Evolutionary conservation across 176 grass and related monocot genomes (phyloP).

Genomic region (Eleusine indica): DNA sequence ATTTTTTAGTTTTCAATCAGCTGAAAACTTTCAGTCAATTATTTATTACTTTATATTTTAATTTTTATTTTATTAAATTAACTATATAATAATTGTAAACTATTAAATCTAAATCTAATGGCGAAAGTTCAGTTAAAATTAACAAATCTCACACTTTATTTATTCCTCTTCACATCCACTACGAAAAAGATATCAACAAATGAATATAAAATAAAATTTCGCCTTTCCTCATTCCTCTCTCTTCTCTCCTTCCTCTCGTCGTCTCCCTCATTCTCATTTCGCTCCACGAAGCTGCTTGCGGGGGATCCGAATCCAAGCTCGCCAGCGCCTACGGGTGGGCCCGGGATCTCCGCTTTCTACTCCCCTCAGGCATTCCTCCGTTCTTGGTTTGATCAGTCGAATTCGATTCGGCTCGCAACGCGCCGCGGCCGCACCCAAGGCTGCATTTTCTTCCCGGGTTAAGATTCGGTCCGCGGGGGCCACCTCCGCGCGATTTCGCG

Average conservation of each 20-base stretch:
- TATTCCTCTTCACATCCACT: constrained; percentile 34
- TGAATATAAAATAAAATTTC: not conserved
- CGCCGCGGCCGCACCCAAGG: constrained; percentile 6
- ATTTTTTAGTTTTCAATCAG: no score
- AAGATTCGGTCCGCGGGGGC: constrained; percentile 38
- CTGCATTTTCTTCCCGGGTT: constrained; percentile 13
- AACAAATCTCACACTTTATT: not conserved
- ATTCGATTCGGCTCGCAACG: constrained; percentile 20
- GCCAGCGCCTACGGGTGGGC: not conserved
- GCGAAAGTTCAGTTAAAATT: no score
- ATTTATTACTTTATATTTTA: no score
- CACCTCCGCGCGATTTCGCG: constrained; percentile 17
- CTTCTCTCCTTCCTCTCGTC: not conserved
- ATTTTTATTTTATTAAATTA: no score
- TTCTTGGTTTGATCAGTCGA: constrained; percentile 17
- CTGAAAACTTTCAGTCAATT: no score
- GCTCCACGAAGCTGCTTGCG: constrained; percentile 13
- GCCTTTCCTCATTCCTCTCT: not conserved
- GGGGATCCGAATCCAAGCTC: constrained; percentile 50
- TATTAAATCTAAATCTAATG: no score
- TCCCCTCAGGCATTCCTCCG: not conserved
- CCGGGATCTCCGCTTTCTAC: not conserved
- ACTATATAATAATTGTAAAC: no score
- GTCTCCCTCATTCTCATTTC: not conserved
- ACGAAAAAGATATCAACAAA: not conserved